Evolutionary conservation across 441 rosid species (phyloP), one percentile per base, ranked within the genome.

Genomic region (Caryocar brasiliense): DNA sequence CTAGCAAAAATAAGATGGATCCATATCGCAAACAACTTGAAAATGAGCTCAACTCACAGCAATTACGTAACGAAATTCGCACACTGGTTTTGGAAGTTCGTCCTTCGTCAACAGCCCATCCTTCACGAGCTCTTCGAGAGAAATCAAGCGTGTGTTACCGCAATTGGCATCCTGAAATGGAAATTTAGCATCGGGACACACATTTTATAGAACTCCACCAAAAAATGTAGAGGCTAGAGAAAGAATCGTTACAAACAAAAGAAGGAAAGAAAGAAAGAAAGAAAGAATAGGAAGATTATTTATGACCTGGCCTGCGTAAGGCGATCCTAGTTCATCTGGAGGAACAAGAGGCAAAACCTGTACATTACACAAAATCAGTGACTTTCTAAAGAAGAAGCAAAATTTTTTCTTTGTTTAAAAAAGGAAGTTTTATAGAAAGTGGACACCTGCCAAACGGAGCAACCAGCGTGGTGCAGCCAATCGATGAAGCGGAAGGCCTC

Each of bases 391-490:
- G n/a, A n/a, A n/a, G n/a, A n/a, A n/a, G n/a, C n/a, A n/a, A n/a
- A n/a, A n/a, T n/a, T n/a, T n/a, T n/a, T n/a, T n/a, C n/a, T n/a
- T n/a, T n/a, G n/a, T n/a, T n/a, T n/a, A n/a, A n/a, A n/a, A n/a
- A n/a, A n/a, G n/a, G n/a, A n/a, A n/a, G n/a, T n/a, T n/a, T n/a
- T n/a, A n/a, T n/a, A n/a, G n/a, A n/a, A n/a, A n/a, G n/a, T n/a
- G n/a, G n/a, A n/a, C n/a, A 82, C 98, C 82, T 91, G 98, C 98
- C 98, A 91, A 55, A 91, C 68, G 36, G 95, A 85, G 72, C 93
- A 85, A 23, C 96, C 91, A 44, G 96, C 64, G 22, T 62, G 67
- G 48, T 74, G 88, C 19, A 91, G 91, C 98, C 98, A 91, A 51
- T 87, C 96, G 47, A 91, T 59, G 66, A 91, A 91, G 1, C 75